Evolutionary conservation across 352 stramenopile genomes (phyloP).

Genomic region (Thalassiosira mediterranea): DNA sequence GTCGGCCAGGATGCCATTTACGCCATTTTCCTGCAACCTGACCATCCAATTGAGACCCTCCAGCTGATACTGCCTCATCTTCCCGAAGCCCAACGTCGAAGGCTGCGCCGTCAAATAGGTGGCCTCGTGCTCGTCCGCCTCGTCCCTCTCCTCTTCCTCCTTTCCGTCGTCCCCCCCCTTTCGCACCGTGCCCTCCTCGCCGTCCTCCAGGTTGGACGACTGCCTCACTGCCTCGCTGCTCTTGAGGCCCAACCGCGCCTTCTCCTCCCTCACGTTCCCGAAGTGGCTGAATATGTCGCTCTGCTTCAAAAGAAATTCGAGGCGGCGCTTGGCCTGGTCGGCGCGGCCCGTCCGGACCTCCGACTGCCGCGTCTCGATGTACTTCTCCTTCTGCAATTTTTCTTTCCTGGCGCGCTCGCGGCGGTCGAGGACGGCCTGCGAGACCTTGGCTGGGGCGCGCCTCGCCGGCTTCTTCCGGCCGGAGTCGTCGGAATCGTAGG

Average conservation of each 20-base stretch:
- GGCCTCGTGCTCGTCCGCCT: slow-evolving; percentile 78
- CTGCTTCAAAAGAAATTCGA: slow-evolving; percentile 96
- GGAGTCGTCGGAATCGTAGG: slow-evolving; percentile 17
- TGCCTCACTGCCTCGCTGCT: slow-evolving; percentile 23
- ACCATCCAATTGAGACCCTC: slow-evolving; percentile 99
- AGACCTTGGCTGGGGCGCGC: slow-evolving; percentile 23
- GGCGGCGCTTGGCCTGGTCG: slow-evolving; percentile 83
- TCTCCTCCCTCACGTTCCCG: slow-evolving; percentile 84
- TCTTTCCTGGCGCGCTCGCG: slow-evolving; percentile 49
- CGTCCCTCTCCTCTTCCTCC: slow-evolving; percentile 65
- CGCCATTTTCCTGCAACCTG: slow-evolving; percentile 96
- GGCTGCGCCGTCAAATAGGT: slow-evolving; percentile 89
- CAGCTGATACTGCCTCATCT: slow-evolving; percentile 96
- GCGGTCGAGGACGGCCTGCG: slow-evolving; percentile 51
- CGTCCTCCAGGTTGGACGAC: neutral
- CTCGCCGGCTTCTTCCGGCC: slow-evolving; percentile 51
- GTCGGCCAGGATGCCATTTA: slow-evolving; percentile 96
- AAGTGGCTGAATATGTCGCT: slow-evolving; percentile 98
- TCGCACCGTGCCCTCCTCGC: slow-evolving; percentile 1
- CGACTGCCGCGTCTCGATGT: slow-evolving; percentile 76
- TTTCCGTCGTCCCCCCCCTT: slow-evolving; percentile 20
- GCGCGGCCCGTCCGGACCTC: slow-evolving; percentile 75
- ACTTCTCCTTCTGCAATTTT: slow-evolving; percentile 71
- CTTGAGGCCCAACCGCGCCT: slow-evolving; percentile 50
- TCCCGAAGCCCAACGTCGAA: slow-evolving; percentile 92